Evolutionary conservation across 2,329 filamentous ascomycete genomes (phyloP).

Genomic region (Ophiostoma tasmaniense): DNA sequence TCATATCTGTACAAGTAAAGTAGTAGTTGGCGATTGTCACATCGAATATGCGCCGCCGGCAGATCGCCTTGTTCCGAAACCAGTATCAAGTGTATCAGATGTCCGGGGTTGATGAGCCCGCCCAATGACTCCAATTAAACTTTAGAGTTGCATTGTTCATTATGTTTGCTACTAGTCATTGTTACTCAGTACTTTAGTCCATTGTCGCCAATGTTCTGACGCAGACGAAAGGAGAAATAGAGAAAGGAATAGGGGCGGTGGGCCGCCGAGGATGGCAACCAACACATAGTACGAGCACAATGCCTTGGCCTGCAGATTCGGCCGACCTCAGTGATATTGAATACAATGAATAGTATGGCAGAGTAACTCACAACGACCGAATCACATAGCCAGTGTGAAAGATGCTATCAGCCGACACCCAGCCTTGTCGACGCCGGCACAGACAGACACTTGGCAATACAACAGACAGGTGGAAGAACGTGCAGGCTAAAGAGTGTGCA

Average conservation of each 20-base stretch:
- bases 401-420: no score
- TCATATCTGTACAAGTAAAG: no score
- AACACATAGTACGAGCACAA: not conserved
- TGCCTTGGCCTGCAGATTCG: not conserved
- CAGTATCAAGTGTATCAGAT: not conserved
- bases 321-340: no score
- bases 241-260: not conserved
- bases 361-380: not conserved
- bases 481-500: not conserved
- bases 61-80: conserved; percentile 1
- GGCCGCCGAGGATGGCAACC: not conserved
- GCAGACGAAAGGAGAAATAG: not conserved
- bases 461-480: not conserved
- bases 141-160: no score
- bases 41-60: not conserved
- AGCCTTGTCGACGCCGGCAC: not conserved
- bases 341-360: no score
- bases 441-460: not conserved
- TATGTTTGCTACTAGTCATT: no score
- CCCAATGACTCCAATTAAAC: not conserved
- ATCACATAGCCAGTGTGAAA: no score
- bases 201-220: not conserved
- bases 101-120: not conserved
- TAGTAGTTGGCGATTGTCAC: not conserved
- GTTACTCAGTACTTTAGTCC: no score